A percentile compares a stretch with the other conserved stretches of the same genome.
These are phyloP conservation scores for Pythium diclinum DNA, from an alignment of 352 stramenopile genomes.

Conservation along the genomic window DNA sequence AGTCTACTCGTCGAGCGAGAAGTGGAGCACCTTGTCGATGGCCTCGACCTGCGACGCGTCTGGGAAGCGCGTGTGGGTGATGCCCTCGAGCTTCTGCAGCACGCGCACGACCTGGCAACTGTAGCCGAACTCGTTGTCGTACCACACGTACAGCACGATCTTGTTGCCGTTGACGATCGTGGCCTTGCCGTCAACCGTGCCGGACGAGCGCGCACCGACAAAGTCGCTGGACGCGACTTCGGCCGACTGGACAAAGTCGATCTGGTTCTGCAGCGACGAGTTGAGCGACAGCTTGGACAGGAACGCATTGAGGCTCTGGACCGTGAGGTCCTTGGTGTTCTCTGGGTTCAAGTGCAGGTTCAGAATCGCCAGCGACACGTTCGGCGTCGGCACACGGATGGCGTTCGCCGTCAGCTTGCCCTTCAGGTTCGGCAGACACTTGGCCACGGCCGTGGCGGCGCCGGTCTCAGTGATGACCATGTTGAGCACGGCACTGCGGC, in stretches of 20 bases:
- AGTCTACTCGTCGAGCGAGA: conserved; percentile 27
- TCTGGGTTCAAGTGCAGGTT: conserved; percentile 90
- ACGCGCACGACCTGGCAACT: conserved; percentile 83
- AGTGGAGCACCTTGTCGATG: conserved; percentile 63
- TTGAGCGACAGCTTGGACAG: conserved; percentile 80
- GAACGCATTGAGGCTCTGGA: conserved; percentile 72
- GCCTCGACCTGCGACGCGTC: conserved; percentile 59
- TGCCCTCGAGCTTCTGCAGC: conserved; percentile 76
- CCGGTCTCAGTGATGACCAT: conserved; percentile 90
- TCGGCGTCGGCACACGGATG: conserved; percentile 97
- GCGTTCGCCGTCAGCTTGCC: conserved; percentile 98
- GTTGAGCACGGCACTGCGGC: conserved; percentile 83
- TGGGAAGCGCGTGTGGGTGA: conserved; percentile 71
- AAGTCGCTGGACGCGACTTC: conserved; percentile 85
- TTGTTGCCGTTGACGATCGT: conserved; percentile 86
- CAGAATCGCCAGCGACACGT: conserved; percentile 98
- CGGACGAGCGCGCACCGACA: conserved; percentile 67
- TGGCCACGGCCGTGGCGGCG: conserved; percentile 75
- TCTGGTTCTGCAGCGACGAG: conserved; percentile 85
- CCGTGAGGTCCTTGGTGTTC: conserved; percentile 54
- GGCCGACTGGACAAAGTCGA: conserved; percentile 83
- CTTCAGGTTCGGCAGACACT: conserved; percentile 91
- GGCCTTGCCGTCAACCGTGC: conserved; percentile 79
- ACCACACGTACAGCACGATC: conserved; percentile 87
- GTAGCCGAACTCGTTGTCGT: conserved; percentile 92